A percentile compares a stretch with the other conserved stretches of the same genome.
Conservation (phyloP, 352 stramenopile species). For the Phytophthora aleatoria region DNA sequence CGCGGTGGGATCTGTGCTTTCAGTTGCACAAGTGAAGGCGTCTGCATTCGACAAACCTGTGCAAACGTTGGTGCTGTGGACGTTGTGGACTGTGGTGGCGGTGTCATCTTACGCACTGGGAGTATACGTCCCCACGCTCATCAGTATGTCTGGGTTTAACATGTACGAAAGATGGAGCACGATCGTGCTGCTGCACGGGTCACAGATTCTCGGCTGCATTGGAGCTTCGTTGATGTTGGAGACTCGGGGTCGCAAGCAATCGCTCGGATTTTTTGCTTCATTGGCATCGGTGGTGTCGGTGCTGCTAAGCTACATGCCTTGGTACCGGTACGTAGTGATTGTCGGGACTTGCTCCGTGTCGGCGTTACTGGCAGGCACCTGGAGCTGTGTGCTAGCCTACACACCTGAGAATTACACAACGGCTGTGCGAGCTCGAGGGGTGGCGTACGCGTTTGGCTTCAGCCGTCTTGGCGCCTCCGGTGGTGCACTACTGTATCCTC, state of each 20-base stretch:
- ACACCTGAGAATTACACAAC: conserved; percentile 27
- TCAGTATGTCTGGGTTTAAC: conserved; percentile 42
- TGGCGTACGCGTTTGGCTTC: conserved; percentile 32
- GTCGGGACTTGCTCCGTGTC: conserved; percentile 23
- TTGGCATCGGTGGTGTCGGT: conserved; percentile 13
- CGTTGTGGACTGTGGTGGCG: conserved; percentile 37
- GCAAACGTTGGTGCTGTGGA: conserved; percentile 37
- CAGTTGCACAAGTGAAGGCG: conserved; percentile 1
- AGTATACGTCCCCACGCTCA: conserved; percentile 35
- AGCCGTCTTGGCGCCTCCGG: conserved; percentile 24
- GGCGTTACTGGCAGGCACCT: conserved; percentile 20
- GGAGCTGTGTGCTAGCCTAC: conserved; percentile 31
- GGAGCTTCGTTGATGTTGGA: conserved; percentile 24
- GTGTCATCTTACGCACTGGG: conserved; percentile 43
- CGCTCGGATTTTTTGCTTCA: conserved; percentile 18
- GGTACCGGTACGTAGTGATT: conserved; percentile 28
- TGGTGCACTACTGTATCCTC: conserved; percentile 32
- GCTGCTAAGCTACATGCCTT: conserved; percentile 35
- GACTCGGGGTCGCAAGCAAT: conserved; percentile 24
- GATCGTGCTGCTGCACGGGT: conserved; percentile 22
- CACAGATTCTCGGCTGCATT: conserved; percentile 26
- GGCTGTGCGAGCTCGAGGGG: conserved; percentile 24
- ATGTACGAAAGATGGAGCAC: conserved; percentile 39
- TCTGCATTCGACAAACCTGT: conserved; percentile 3
- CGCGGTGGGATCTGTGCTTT: not conserved